Percentiles rank a stretch among this genome's conserved stretches.
Conservation (phyloP, 148 eudicot species). For the Fagopyrum homotropicum region DNA sequence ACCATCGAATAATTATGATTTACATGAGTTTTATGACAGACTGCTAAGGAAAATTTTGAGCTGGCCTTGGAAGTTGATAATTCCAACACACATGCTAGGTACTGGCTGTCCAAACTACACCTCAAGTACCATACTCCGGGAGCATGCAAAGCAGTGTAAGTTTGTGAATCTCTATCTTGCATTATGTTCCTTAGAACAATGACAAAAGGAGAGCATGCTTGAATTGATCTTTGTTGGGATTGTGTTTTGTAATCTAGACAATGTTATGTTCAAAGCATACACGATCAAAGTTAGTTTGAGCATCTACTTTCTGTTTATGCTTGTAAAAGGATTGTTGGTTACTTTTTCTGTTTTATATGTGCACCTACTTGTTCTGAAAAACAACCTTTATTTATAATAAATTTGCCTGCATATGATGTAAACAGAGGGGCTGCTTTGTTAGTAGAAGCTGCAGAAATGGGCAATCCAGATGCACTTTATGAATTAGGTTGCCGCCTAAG, state of each 20-base stretch:
- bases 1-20: not conserved
- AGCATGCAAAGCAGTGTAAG: constrained; percentile 78
- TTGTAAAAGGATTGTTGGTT: not conserved
- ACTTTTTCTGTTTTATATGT: not conserved
- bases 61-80: constrained; percentile 89
- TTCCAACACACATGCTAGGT: constrained; percentile 82
- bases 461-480: constrained; percentile 75
- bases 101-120: constrained; percentile 84
- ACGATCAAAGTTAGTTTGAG: not conserved
- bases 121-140: constrained; percentile 89
- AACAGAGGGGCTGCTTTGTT: constrained; percentile 89
- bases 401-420: constrained; percentile 4
- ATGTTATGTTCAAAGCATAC: not conserved
- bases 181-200: not conserved
- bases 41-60: constrained; percentile 91
- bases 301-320: not conserved
- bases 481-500: constrained; percentile 72
- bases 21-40: constrained; percentile 27
- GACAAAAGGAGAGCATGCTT: not conserved
- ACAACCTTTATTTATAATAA: not conserved
- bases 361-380: not conserved
- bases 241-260: not conserved
- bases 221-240: not conserved
- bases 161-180: not conserved
- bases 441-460: constrained; percentile 99